Percentiles rank a stretch among this genome's conserved stretches.
Conservation (phyloP, 441 rosid species). For the Aleurites moluccanus region DNA sequence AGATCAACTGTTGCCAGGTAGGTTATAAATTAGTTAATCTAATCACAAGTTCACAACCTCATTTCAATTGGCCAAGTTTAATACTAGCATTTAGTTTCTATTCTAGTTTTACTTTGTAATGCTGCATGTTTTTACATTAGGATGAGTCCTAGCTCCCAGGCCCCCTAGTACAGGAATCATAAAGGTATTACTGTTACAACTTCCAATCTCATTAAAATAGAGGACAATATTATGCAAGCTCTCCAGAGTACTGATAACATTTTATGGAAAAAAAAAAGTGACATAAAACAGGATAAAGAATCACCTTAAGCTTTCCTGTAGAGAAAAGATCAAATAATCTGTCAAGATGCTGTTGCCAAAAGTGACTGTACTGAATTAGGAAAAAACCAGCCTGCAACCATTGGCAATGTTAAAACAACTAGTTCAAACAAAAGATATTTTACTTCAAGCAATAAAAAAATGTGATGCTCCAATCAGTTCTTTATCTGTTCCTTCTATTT, state of each 20-base stretch:
- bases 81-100: neutral
- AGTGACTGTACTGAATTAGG: conserved; percentile 62
- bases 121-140: neutral
- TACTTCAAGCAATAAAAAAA: neutral
- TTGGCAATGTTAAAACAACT: conserved; percentile 15
- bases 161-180: neutral
- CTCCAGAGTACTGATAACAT: neutral
- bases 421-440: neutral
- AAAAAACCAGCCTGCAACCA: conserved; percentile 88
- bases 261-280: neutral
- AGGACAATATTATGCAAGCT: neutral
- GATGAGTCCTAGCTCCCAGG: neutral
- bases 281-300: conserved; percentile 8
- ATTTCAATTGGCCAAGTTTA: no score
- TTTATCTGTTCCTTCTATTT: neutral
- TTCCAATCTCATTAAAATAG: neutral
- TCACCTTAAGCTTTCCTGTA: conserved; percentile 86
- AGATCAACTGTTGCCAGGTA: neutral
- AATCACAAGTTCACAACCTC: no score
- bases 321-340: conserved; percentile 65
- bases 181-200: no score
- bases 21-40: no score
- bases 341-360: conserved; percentile 86
- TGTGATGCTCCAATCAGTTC: neutral
- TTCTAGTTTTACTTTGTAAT: neutral